Base-by-base conservation (phyloP, 2,329 filamentous ascomycete genomes). In the Xylariaceae sp. region DNA sequence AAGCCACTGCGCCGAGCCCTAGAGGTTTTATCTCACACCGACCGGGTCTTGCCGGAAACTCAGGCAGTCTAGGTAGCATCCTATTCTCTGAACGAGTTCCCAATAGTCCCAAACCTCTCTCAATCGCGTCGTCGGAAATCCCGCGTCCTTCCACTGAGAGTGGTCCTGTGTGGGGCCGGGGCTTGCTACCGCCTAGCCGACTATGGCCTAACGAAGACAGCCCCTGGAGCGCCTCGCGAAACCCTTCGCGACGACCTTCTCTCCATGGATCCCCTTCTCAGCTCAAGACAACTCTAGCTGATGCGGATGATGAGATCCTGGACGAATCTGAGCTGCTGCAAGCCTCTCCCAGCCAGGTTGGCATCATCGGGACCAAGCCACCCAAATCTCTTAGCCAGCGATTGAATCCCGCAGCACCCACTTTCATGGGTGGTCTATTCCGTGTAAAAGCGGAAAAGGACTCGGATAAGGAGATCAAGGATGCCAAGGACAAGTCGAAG, bases 391-490 rank as follows among this genome's bases (percentile, higher is more conserved):
- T 69, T 77, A 87, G 70, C 73, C 86, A 73, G 76, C 86, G 74
- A 68, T 80, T 97, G 34, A 97, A 99, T 68, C 94, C 94, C 6
- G 84, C 90, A 5, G 94, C 93, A 0, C 92, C 92, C 7, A 90
- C 88, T 0, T 97, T 97, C 72, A 93, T 88, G 74, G 87, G 82
- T 8, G 82, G 86, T 44, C 84, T 94, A 60, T 83, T 86, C 67
- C 78, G 80, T 3, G 72, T 72, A 35, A 78, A 67, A 67, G 18
- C 70, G 64, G 66, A 70, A 17, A 72, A 63, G 56, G 69, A 72
- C 9, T 56, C 58, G 9, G 74, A 74, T 58, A 77, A 69, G 58
- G 74, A 76, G 37, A 73, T 68, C 47, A 73, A 69, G 52, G 70
- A 71, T 5, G 54, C 58, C 34, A 75, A 69, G 48, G 69, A 71